Percentiles rank a stretch among this genome's conserved stretches.
These are phyloP conservation scores for Haberlea rhodopensis DNA, from an alignment of 257 asterid genomes.

Conservation along the genomic window DNA sequence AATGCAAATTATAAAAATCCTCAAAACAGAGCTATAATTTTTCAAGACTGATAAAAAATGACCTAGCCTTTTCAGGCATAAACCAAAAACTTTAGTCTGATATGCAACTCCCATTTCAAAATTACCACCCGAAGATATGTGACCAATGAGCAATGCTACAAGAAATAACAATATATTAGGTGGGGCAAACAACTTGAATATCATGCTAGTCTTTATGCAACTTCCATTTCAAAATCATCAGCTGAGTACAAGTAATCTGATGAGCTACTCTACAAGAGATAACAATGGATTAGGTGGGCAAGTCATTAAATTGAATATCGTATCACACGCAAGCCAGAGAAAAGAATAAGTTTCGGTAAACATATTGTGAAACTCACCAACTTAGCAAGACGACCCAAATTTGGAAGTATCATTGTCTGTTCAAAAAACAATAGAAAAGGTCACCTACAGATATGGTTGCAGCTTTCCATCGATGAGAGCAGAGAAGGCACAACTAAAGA, in stretches of 20 bases:
- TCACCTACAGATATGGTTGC: neutral
- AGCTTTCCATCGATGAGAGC: conserved; percentile 15
- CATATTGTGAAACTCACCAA: conserved; percentile 73
- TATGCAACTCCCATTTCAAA: no score
- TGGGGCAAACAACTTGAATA: no score
- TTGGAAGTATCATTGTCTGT: conserved; percentile 96
- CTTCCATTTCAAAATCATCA: conserved; percentile 19
- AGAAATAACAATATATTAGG: no score
- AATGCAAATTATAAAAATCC: no score
- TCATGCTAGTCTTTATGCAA: no score
- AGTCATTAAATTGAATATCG: conserved; percentile 11
- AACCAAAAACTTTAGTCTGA: no score
- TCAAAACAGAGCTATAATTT: conserved; percentile 1
- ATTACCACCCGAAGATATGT: conserved; percentile 11
- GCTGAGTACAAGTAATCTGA: conserved; percentile 17
- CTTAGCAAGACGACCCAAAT: conserved; percentile 88
- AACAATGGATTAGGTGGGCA: no score
- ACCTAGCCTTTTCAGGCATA: conserved; percentile 8
- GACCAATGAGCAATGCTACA: no score
- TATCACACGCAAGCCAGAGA: conserved; percentile 5
- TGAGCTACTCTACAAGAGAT: no score
- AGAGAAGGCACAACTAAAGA: conserved; percentile 7
- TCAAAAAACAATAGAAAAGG: conserved; percentile 29
- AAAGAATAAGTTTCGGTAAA: neutral
- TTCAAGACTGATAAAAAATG: neutral